These are phyloP conservation scores for Gnomoniopsis smithogilvyi DNA, from an alignment of 2,329 filamentous ascomycete genomes.

Conservation along the genomic window DNA sequence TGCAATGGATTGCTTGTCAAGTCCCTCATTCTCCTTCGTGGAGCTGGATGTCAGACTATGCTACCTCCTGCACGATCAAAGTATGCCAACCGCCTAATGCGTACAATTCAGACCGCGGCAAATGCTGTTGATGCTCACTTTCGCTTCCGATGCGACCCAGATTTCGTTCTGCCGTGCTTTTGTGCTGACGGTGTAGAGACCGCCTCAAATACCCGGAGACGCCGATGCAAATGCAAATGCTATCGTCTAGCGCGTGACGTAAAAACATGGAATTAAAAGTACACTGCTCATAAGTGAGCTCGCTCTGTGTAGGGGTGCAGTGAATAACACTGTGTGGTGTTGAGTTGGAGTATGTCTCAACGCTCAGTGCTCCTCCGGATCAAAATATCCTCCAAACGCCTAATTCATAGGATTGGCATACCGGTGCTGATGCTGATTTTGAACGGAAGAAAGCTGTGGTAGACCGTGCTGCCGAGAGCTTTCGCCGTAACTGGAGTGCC, in stretches of 20 bases:
- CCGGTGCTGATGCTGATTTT: constrained; percentile 10
- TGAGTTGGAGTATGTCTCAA: background rate
- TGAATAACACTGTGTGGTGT: background rate
- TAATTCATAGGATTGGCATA: constrained; percentile 14
- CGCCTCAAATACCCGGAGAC: background rate
- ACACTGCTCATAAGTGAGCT: background rate
- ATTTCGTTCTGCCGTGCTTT: background rate
- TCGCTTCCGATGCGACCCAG: background rate
- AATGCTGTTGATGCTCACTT: background rate
- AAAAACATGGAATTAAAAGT: background rate
- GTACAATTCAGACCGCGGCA: background rate
- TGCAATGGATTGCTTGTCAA: background rate
- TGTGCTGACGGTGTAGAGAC: background rate
- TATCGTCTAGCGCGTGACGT: background rate
- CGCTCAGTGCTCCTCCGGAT: background rate
- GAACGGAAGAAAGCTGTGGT: constrained; percentile 1
- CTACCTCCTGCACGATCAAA: background rate
- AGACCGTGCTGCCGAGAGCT: constrained; percentile 8
- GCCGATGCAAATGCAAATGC: background rate
- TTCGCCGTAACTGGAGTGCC: constrained; percentile 1
- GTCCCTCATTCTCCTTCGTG: no score
- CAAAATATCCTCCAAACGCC: background rate
- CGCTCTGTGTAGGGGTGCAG: background rate
- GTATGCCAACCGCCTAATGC: background rate
- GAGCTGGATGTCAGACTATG: background rate